phyloP scores from a whole-genome alignment of 2,329 filamentous ascomycete genomes.

The Phyllosticta citribraziliensis region DNA sequence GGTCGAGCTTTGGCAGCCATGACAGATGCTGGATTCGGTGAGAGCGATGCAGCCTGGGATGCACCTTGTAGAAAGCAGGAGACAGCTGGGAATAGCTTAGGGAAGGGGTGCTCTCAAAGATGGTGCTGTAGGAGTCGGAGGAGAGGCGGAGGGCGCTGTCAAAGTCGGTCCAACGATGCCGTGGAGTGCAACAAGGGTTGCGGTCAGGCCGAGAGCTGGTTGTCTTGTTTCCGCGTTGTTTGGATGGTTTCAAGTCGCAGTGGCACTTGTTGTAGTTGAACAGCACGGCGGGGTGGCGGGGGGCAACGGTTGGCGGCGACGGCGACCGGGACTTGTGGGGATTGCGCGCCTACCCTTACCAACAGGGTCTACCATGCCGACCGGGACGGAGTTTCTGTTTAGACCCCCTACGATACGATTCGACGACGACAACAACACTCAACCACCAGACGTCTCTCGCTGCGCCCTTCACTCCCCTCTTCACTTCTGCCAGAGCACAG shows the following conservation, averaged over 20 bases:
- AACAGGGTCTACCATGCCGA: conserved; percentile 6
- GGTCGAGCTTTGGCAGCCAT: not conserved
- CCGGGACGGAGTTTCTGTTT: not conserved
- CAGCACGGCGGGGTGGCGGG: not conserved
- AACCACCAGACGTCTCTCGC: not conserved
- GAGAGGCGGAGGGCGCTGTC: not conserved
- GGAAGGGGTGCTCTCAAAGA: not conserved
- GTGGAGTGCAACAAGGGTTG: not conserved
- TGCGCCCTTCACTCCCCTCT: not conserved
- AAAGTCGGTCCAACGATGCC: not conserved
- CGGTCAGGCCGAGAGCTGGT: not conserved
- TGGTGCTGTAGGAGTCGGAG: not conserved
- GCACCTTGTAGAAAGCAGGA: not conserved
- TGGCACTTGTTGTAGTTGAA: not conserved
- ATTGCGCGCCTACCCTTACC: not conserved
- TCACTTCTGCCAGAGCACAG: not conserved
- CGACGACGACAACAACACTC: conserved; percentile 7
- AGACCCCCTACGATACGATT: conserved; percentile 3
- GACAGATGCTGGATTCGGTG: not conserved
- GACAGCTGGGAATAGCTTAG: not conserved
- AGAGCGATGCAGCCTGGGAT: not conserved
- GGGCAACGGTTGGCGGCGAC: not conserved
- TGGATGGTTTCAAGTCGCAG: not conserved
- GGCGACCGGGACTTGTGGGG: not conserved
- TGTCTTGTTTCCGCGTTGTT: not conserved